These are phyloP conservation scores for Globisporangium nunn DNA, from an alignment of 352 stramenopile genomes.

Conservation along the genomic window DNA sequence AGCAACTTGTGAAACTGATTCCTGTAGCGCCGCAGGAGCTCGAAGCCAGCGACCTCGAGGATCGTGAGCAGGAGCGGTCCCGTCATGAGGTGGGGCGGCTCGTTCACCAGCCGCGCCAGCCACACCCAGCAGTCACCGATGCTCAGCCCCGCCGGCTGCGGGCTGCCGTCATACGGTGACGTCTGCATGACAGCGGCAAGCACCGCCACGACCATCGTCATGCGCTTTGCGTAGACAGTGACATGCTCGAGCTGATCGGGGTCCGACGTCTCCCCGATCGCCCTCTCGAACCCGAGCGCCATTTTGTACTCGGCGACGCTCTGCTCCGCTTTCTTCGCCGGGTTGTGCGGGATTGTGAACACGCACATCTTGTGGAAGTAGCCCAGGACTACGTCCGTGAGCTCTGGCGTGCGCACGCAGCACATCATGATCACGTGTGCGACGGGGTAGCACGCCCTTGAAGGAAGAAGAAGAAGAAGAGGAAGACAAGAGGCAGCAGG, in stretches of 20 bases:
- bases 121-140: slow-evolving; percentile 70
- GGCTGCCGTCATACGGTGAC: slow-evolving; percentile 42
- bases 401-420: slow-evolving; percentile 60
- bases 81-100: slow-evolving; percentile 66
- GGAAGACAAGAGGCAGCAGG: too few species aligned
- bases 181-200: slow-evolving; percentile 71
- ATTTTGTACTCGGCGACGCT: slow-evolving; percentile 58
- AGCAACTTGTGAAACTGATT: slow-evolving; percentile 76
- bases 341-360: slow-evolving; percentile 63
- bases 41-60: slow-evolving; percentile 69
- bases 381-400: slow-evolving; percentile 62
- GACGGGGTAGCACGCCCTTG: slow-evolving; percentile 60
- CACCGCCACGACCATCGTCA: slow-evolving; percentile 70
- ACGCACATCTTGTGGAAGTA: slow-evolving; percentile 73
- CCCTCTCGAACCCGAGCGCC: slow-evolving; percentile 56
- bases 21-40: slow-evolving; percentile 57
- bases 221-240: slow-evolving; percentile 71
- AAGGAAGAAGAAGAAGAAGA: background rate
- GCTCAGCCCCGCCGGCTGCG: slow-evolving; percentile 39
- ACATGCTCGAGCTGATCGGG: slow-evolving; percentile 61
- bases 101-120: slow-evolving; percentile 62
- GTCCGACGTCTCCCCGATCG: slow-evolving; percentile 50
- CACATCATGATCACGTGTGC: slow-evolving; percentile 75
- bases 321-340: slow-evolving; percentile 42
- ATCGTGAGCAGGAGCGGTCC: slow-evolving; percentile 62